phyloP scores from a whole-genome alignment of 352 stramenopile genomes.

The Plasmopara viticola region DNA sequence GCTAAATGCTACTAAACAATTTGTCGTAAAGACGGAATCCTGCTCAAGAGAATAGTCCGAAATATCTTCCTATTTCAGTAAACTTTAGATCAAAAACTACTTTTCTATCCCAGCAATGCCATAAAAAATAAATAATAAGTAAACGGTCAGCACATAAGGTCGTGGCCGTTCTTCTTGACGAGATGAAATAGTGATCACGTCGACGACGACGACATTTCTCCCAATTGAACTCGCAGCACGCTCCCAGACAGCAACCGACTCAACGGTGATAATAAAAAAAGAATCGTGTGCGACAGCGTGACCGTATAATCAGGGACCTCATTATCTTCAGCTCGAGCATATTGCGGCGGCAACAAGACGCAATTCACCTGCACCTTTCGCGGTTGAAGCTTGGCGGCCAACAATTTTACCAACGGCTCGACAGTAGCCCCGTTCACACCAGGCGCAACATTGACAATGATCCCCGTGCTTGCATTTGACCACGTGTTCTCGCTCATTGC shows the following conservation, averaged over 20 bases:
- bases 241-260: constrained; percentile 50
- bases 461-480: constrained; percentile 14
- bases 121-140: not conserved
- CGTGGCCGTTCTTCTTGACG: not conserved
- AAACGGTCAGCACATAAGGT: not conserved
- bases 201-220: not conserved
- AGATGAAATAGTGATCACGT: not conserved
- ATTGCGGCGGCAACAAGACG: constrained; percentile 29
- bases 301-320: constrained; percentile 9
- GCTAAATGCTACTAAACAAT: too few species aligned
- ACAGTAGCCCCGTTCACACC: constrained; percentile 17
- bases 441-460: constrained; percentile 21
- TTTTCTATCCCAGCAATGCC: not conserved
- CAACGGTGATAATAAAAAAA: constrained; percentile 52
- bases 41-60: too few species aligned
- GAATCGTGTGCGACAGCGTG: constrained; percentile 46
- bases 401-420: constrained; percentile 34
- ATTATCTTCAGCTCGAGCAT: not conserved
- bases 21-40: too few species aligned
- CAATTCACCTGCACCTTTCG: constrained; percentile 52
- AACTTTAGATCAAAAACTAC: too few species aligned
- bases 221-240: constrained; percentile 25
- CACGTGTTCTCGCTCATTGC: constrained; percentile 10
- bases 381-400: constrained; percentile 33
- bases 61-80: too few species aligned